phyloP scores from a whole-genome alignment of 2,329 filamentous ascomycete genomes.

The Fusarium falciforme region DNA sequence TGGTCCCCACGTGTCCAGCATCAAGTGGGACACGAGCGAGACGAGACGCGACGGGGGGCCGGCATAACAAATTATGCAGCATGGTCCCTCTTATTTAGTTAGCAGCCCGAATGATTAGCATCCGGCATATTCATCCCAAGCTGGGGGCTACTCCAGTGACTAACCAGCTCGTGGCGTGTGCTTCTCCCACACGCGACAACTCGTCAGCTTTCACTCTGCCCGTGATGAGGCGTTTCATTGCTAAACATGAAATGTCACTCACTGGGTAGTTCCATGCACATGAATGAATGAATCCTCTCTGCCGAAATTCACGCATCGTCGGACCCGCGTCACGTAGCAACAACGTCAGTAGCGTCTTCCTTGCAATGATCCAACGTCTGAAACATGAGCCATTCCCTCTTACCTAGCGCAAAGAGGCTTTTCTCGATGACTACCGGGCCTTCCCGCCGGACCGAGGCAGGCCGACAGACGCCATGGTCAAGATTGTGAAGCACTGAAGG shows the following conservation, averaged over 20 bases:
- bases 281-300: neutral
- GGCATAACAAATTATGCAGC: slow-evolving; percentile 23
- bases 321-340: neutral
- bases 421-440: slow-evolving; percentile 12
- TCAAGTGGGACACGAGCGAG: slow-evolving; percentile 24
- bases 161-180: neutral
- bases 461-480: neutral
- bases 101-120: neutral
- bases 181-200: slow-evolving; percentile 8
- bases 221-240: slow-evolving; percentile 28
- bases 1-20: slow-evolving; percentile 32
- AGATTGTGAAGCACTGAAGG: neutral
- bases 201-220: neutral
- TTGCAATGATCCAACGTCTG: slow-evolving; percentile 24
- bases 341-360: neutral
- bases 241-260: slow-evolving; percentile 8
- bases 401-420: neutral
- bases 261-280: neutral
- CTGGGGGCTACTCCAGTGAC: neutral
- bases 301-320: slow-evolving; percentile 5
- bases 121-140: neutral
- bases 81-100: slow-evolving; percentile 16
- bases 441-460: slow-evolving; percentile 24
- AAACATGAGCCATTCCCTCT: slow-evolving; percentile 13
- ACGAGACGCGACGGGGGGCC: neutral